Base-by-base conservation (phyloP, 2,329 filamentous ascomycete genomes). In the Aspergillus puulaauensis region DNA sequence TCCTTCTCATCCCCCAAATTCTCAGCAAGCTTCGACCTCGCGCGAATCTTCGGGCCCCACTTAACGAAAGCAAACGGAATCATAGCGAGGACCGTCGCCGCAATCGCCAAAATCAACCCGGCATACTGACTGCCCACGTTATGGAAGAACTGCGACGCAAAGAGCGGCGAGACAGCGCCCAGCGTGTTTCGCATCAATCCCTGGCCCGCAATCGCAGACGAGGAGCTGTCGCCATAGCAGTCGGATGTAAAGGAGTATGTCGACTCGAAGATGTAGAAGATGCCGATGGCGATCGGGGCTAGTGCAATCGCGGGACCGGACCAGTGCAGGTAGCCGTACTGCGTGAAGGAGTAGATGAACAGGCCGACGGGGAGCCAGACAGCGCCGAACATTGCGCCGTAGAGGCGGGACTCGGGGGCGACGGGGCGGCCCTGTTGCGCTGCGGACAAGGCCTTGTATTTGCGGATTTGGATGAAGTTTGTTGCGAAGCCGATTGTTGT, bases 261-360 rank as follows among this genome's bases (percentile, higher is more conserved):
- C 3, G 66, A 68, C 59, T 72, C 70, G 53, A 72, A 72, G 53
- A 71, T 79, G 70, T 82, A 83, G 76, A 79, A 83, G 67, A 83
- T 82, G 5, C 81, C 81, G 55, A 82, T 76, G 3, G 79, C 74
- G 52, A 83, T 83, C 8, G 79, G 77, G 0, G 75, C 79, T 3
- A 83, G 75, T 14, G 77, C 78, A 50, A 83, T 78, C 33, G 75
- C 70, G 1, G 80, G 80, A 0, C 77, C 80, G 51, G 82, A 77
- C 81, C 81, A 83, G 52, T 66, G 70, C 2, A 83, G 66, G 52
- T 75, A 73, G 4, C 70, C 74, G 66, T 83, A 83, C 65, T 83
- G 80, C 1, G 80, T 82, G 73, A 82, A 83, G 40, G 73, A 77
- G 75, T 83, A 83, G 67, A 83, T 79, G 73, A 81, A 81, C 2